phyloP scores from a whole-genome alignment of 768 basidiomycete genomes.

The Sporobolomyces roseus region DNA sequence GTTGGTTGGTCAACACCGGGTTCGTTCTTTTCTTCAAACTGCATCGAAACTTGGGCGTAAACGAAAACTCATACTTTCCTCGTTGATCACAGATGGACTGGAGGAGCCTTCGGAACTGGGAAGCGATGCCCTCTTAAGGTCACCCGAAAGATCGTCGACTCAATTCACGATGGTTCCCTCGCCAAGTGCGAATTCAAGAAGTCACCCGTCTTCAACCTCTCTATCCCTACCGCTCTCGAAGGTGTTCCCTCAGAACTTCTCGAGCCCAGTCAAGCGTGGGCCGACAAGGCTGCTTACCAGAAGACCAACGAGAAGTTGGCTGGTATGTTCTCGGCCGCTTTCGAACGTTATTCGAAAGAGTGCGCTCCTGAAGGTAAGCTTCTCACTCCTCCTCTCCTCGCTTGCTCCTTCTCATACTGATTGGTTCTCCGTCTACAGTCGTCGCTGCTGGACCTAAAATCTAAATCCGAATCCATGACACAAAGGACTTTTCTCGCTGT shows the following conservation, averaged over 20 bases:
- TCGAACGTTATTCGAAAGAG: constrained; percentile 82
- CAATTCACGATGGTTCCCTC: constrained; percentile 74
- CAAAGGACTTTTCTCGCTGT: background rate
- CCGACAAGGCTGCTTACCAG: constrained; percentile 81
- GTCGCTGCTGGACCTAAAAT: constrained; percentile 68
- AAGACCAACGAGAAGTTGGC: constrained; percentile 62
- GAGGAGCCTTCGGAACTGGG: constrained; percentile 15
- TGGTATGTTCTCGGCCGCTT: constrained; percentile 85
- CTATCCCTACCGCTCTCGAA: constrained; percentile 74
- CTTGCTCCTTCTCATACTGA: background rate
- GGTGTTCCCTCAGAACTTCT: constrained; percentile 88
- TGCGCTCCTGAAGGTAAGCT: constrained; percentile 59
- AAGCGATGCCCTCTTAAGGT: constrained; percentile 14
- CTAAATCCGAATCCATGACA: too few species aligned
- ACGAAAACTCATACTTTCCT: background rate
- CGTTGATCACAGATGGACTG: constrained; percentile 50
- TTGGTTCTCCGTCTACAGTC: constrained; percentile 50
- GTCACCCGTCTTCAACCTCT: constrained; percentile 66
- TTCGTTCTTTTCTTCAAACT: constrained; percentile 94
- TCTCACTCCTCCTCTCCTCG: background rate
- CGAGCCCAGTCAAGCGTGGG: constrained; percentile 85
- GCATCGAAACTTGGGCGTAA: constrained; percentile 52
- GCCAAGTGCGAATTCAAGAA: constrained; percentile 80
- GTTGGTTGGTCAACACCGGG: constrained; percentile 98
- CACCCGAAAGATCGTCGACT: constrained; percentile 68